Evolutionary conservation across 164 flowering plant genomes (phyloP), one percentile per base, ranked within the genome.

Genomic region (Aristolochia californica): DNA sequence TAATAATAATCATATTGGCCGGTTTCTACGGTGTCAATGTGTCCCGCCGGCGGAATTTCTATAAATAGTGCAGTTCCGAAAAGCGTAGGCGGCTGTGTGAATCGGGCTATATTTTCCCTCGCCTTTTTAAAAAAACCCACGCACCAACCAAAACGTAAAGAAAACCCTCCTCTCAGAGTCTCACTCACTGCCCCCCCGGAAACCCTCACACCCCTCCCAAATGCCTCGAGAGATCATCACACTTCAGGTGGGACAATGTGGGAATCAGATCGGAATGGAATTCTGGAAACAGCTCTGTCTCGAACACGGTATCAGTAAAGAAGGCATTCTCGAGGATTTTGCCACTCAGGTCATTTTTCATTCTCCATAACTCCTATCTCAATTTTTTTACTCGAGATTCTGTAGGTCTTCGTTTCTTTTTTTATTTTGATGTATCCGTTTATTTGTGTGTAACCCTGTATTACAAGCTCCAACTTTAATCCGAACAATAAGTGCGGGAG

Each of bases 281-380:
- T 94, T 94, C 84, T 94, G 99, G 99, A 94, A 94, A 68, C 96
- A 94, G 80, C 95, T 94, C 24, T 94, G 97, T 64, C 88, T 86
- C 75, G 99, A 94, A 73, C 99, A 94, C 60, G 99, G 97, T 49
- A 94, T 94, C 78, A 89, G 84, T 77, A 90, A 82, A 53, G 99
- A 94, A 0, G 99, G 99, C 62, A 94, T 94, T 64, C 95, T 94
- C 58, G 99, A 94, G 55, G 99, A 94, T 53, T 94, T 89, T 67
- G 99, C 96, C 40, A 90, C 99, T 67, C 97, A 94, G 97, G 99
- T 80, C n/a, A n/a, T n/a, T n/a, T n/a, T n/a, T n/a, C n/a, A n/a
- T n/a, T n/a, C n/a, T n/a, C 26, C 13, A 23, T 51, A 14, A 12
- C 54, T 23, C 15, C 15, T n/a, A 1, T 50, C 16, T 16, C 54